Evolutionary conservation across 495 filamentous ascomycete species (phyloP).

Genomic region (Margaritispora aquatica): DNA sequence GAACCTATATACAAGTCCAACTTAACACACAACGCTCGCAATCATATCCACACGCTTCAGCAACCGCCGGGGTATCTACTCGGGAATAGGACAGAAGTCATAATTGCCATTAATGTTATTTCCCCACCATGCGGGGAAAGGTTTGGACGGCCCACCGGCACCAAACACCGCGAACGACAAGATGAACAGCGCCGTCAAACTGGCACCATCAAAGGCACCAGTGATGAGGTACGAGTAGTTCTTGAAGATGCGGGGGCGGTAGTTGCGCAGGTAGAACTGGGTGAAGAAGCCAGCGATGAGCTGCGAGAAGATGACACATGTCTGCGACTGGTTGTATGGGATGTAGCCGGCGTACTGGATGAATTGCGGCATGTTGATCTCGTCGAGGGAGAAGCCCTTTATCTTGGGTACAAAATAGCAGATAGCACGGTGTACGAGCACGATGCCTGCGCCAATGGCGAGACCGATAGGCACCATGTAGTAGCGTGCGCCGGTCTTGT

Average conservation of each 20-base stretch:
- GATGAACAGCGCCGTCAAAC: slow-evolving; percentile 44
- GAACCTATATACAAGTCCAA: too few relatives aligned
- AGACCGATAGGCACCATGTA: slow-evolving; percentile 42
- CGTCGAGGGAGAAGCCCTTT: slow-evolving; percentile 33
- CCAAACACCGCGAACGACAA: slow-evolving; percentile 56
- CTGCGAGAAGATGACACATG: slow-evolving; percentile 30
- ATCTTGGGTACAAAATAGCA: slow-evolving; percentile 32
- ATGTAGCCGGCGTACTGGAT: slow-evolving; percentile 37
- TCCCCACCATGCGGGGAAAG: slow-evolving; percentile 46
- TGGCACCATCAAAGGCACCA: slow-evolving; percentile 49
- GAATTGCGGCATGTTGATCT: slow-evolving; percentile 32
- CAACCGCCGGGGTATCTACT: too few relatives aligned
- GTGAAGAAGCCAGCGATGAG: slow-evolving; percentile 30
- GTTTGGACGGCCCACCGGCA: slow-evolving; percentile 29
- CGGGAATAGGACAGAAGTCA: slow-evolving; percentile 24
- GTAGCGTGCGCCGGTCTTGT: slow-evolving; percentile 29
- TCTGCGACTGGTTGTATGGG: slow-evolving; percentile 39
- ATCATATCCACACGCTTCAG: background rate
- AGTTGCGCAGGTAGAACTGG: slow-evolving; percentile 48
- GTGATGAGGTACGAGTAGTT: slow-evolving; percentile 51
- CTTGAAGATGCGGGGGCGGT: slow-evolving; percentile 43
- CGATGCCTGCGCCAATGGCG: slow-evolving; percentile 33
- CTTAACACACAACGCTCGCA: background rate
- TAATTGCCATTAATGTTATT: slow-evolving; percentile 35
- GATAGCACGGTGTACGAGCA: slow-evolving; percentile 36